Evolutionary conservation across 148 eudicot genomes (phyloP).

Genomic region (Camellia japonica): DNA sequence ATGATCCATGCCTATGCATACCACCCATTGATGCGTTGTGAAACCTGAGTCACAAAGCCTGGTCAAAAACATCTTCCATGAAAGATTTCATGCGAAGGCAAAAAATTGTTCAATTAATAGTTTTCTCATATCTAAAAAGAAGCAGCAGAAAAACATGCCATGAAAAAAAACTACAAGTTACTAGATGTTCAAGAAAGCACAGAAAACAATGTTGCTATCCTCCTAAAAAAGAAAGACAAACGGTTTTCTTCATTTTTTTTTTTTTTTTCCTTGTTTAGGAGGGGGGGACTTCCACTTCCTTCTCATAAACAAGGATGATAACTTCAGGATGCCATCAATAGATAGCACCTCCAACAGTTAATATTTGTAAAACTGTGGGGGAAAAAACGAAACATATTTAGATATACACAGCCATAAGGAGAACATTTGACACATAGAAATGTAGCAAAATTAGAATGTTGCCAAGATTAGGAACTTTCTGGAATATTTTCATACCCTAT

Average conservation of each 20-base stretch:
- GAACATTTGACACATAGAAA: too few species aligned
- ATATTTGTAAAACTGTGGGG: not conserved
- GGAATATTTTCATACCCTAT: not conserved
- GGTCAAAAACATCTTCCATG: constrained; percentile 3
- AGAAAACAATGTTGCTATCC: not conserved
- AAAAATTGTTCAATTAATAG: not conserved
- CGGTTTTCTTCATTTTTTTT: not conserved
- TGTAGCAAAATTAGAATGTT: too few species aligned
- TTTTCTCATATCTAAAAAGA: not conserved
- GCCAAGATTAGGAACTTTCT: not conserved
- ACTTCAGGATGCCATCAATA: not conserved
- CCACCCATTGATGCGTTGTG: constrained; percentile 66
- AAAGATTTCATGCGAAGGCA: not conserved
- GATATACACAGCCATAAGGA: too few species aligned
- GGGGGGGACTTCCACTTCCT: not conserved
- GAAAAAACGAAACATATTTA: not conserved
- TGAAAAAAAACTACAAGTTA: not conserved
- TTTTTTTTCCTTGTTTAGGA: not conserved
- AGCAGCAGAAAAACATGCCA: not conserved
- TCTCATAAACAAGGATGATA: not conserved
- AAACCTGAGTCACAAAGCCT: constrained; percentile 40
- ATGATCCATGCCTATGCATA: constrained; percentile 76
- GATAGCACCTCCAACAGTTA: not conserved
- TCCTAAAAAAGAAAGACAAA: not conserved
- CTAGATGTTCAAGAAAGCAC: not conserved